Base-by-base conservation (phyloP, 1,284 basidiomycete species). In the Phellopilus nigrolimitatus region DNA sequence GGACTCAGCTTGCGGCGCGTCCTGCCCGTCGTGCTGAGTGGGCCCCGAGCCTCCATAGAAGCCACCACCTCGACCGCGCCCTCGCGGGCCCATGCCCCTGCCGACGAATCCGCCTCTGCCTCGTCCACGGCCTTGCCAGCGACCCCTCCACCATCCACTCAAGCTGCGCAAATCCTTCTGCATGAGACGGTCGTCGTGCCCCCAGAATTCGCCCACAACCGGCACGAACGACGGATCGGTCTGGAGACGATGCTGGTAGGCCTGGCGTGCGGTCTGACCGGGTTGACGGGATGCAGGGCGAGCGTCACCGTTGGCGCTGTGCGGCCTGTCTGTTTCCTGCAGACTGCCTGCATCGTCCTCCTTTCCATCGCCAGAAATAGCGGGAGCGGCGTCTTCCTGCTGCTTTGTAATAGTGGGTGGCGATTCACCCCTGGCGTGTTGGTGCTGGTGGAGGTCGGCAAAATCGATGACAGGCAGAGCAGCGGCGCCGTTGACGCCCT, bases 161-260 rank as follows among this genome's bases (percentile, higher is more conserved):
- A 88, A 68, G 66, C 80, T 84, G 53, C 84, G 78, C 47, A 87
- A 66, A 58, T 84, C 81, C 70, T 82, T 88, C 68, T 82, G 88
- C 65, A 84, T 68, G 56, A 85, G 70, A 43, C 91, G 82, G 65
- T 94, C 90, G 64, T 94, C 91, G 62, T 94, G 92, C 6, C 88
- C 84, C 91, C 90, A 95, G 62, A 94, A 95, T 56, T 85, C 84
- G 54, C 91, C 91, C 10, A 92, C 86, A 22, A 81, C 85, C 19
- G 91, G 91, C 25, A 90, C 85, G 62, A 84, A 91, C 1, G 89
- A 88, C 1, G 91, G 91, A 65, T 95, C 91, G 17, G 71, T 75
- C 58, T 87, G 84, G 21, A 91, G 71, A 28, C 83, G 79, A 54
- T 87, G 76, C 59, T 88, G 83, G 64, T 91, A 91, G 21, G 80